Evolutionary conservation across 1,284 basidiomycete species (phyloP).

Genomic region (Cryptococcus depauperatus): DNA sequence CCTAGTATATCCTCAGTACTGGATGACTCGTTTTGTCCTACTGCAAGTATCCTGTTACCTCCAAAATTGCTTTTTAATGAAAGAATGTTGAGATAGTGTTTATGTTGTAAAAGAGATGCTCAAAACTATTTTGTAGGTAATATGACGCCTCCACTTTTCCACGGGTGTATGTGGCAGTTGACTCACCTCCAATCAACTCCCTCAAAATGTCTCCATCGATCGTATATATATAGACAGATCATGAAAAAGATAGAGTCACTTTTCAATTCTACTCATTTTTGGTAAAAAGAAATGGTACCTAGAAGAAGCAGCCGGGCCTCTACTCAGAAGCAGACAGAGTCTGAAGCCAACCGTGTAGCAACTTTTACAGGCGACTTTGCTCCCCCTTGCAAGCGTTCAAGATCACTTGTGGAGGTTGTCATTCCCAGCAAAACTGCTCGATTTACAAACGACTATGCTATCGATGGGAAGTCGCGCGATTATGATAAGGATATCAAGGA

Average conservation of each 20-base stretch:
- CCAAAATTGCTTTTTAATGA: too few species aligned
- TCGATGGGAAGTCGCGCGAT: constrained; percentile 4
- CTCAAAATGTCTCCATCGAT: background rate
- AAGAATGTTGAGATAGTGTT: too few species aligned
- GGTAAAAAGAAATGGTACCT: background rate
- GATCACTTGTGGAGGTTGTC: background rate
- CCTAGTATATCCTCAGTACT: too few species aligned
- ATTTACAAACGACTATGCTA: constrained; percentile 32
- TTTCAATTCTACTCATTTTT: too few species aligned
- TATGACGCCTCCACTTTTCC: too few species aligned
- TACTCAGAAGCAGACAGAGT: background rate
- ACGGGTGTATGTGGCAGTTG: background rate
- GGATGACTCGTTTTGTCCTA: too few species aligned
- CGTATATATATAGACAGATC: too few species aligned
- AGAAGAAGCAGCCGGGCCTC: background rate
- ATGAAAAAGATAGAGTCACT: too few species aligned
- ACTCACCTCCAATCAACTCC: constrained; percentile 2
- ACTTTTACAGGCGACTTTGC: background rate
- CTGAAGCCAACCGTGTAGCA: background rate
- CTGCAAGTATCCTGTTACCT: too few species aligned
- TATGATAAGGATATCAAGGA: background rate
- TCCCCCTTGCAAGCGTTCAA: background rate
- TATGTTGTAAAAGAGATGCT: too few species aligned
- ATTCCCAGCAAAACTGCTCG: constrained; percentile 25
- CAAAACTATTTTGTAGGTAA: too few species aligned